Evolutionary conservation across 2,329 filamentous ascomycete genomes (phyloP), one percentile per base, ranked within the genome.

Genomic region (Gaeumannomyces sp.): DNA sequence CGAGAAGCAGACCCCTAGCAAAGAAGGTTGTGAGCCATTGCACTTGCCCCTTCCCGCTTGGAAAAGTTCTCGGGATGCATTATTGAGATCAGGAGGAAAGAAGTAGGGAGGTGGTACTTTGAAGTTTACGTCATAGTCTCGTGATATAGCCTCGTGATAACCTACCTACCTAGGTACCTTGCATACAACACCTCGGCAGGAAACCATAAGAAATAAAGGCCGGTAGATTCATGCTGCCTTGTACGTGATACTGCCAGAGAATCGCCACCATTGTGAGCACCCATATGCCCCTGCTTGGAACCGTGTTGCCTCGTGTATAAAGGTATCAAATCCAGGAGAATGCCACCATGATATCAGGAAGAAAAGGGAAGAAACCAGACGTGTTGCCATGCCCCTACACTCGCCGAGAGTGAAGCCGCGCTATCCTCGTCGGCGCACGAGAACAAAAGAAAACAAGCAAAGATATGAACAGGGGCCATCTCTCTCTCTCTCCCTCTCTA

Each of bases 401-500:
- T 3, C 11, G 11, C 31, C 11, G 31, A 13, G 33, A 35, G 2
- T 11, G 8, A 35, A 13, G 33, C 33, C 33, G 11, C 13, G 33
- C 11, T 2, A 13, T 35, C 10, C 11, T 11, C 33, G 13, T 35
- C 33, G 3, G 11, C 6, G 6, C 11, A 35, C 33, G 14, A 16
- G 35, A 38, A 38, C 2, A 53, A 10, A n/a, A 53, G 16, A 45
- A 19, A 45, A 16, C 14, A 35, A 35, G 33, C 8, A 35, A 35
- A 35, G 11, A 5, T 14, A 35, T 4, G 8, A 35, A 35, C 33
- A 8, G 33, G 33, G 13, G 4, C 3, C 10, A 35, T 10, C 8
- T 35, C 33, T n/a, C n/a, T n/a, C 5, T 38, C 35, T 14, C 13
- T n/a, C 22, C 8, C 22, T 53, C 10, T 73, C 72, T 79, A 91